phyloP scores from a whole-genome alignment of 768 basidiomycete genomes.

The Infundibulicybe gibba region DNA sequence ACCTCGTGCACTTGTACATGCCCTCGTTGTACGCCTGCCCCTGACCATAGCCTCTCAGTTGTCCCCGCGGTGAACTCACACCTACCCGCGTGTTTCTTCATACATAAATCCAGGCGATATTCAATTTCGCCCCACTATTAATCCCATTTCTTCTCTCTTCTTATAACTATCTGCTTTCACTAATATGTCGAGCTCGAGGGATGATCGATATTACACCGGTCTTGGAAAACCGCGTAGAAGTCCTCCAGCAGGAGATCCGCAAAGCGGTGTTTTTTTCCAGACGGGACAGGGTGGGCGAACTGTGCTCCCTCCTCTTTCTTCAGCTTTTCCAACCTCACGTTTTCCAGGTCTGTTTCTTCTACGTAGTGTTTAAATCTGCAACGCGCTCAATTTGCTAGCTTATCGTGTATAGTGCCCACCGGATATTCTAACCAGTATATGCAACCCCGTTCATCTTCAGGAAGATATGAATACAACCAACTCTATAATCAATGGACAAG shows the following conservation, averaged over 20 bases:
- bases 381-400: slow-evolving; percentile 56
- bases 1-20: slow-evolving; percentile 55
- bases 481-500: slow-evolving; percentile 44
- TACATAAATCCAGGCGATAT: slow-evolving; percentile 45
- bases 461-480: slow-evolving; percentile 53
- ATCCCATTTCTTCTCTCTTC: slow-evolving; percentile 46
- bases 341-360: slow-evolving; percentile 79
- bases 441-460: slow-evolving; percentile 62
- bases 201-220: slow-evolving; percentile 68
- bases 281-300: slow-evolving; percentile 87
- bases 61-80: slow-evolving; percentile 15
- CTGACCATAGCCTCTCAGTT: slow-evolving; percentile 38
- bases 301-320: slow-evolving; percentile 82
- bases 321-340: slow-evolving; percentile 84
- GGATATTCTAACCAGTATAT: slow-evolving; percentile 55
- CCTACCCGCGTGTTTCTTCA: slow-evolving; percentile 25
- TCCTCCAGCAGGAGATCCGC: slow-evolving; percentile 58
- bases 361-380: slow-evolving; percentile 45
- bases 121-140: slow-evolving; percentile 50
- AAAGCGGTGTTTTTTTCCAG: slow-evolving; percentile 65
- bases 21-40: slow-evolving; percentile 38
- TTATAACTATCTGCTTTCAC: slow-evolving; percentile 58
- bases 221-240: slow-evolving; percentile 65
- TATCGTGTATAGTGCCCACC: slow-evolving; percentile 54
- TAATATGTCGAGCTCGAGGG: slow-evolving; percentile 70